Evolutionary conservation across 257 asterid genomes (phyloP), one percentile per base, ranked within the genome.

Genomic region (Leptodermis oblonga): DNA sequence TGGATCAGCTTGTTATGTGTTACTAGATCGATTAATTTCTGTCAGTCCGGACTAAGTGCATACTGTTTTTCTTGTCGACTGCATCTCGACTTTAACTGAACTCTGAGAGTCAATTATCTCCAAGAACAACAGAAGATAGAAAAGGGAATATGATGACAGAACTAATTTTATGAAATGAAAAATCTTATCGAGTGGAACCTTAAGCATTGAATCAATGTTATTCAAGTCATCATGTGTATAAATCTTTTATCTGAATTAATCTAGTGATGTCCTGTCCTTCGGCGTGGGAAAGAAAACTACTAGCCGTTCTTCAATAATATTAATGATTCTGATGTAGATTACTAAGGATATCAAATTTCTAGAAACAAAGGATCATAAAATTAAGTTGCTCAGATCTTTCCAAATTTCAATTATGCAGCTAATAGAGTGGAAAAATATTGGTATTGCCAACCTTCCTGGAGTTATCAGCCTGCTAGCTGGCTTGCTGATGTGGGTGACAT

Each of bases 401-500:
- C 46, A 25, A 20, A n/a, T 45, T 62, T 42, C 52, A 61, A 65
- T 65, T 17, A 31, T 74, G 82, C 89, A 92, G 98, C 70, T 92
- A 7, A 6, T 3, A 26, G 74, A 66, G 5, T 90, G 96, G 95
- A 76, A 41, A 43, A 79, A 70, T 56, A 10, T 56, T 18, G 96
- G 89, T 3, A 30, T 86, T 23, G 86, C 95, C 17, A 84, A 80
- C 74, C 79, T 86, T 34, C 86, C 96, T 0, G 96, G 96, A 41
- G 96, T 84, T 49, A 77, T 87, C 61, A 82, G 88, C 83, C 92
- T 90, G 20, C 22, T 63, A 23, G 92, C 89, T 15, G 96, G 96
- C 69, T 66, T 90, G 37, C 18, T 84, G 18, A 90, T 90, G 96
- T 90, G 96, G 96, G 79, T 80, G 55, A 86, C 96, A 60, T 90